Percentiles rank a stretch among this genome's conserved stretches.
phyloP scores from a whole-genome alignment of 169 alveolate genomes.

The Cryptosporidium meleagridis region DNA sequence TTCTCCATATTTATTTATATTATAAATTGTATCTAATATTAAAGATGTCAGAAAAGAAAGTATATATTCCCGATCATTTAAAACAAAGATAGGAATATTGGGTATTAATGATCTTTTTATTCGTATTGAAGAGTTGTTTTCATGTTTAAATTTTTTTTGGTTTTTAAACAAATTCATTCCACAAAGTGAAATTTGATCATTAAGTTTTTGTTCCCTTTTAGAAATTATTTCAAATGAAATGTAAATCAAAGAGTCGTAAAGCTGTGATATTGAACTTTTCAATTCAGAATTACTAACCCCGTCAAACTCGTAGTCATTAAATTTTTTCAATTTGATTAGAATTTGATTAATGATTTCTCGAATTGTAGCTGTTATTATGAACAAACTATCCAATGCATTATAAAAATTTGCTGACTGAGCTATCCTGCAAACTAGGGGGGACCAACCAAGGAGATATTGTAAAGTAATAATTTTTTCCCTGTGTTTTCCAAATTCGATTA shows the following conservation, averaged over 20 bases:
- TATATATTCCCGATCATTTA: slow-evolving; percentile 32
- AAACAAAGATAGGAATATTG: slow-evolving; percentile 17
- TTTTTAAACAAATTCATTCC: neutral
- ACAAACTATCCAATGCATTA: slow-evolving; percentile 6
- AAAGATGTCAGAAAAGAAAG: slow-evolving; percentile 29
- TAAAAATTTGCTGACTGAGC: neutral
- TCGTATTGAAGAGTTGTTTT: neutral
- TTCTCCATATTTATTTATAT: slow-evolving; percentile 6
- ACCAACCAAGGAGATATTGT: slow-evolving; percentile 50
- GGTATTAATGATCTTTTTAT: slow-evolving; percentile 43
- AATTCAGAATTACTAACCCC: neutral
- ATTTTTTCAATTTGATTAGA: neutral
- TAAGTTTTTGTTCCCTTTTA: slow-evolving; percentile 42
- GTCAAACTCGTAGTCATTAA: neutral
- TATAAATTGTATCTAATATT: slow-evolving; percentile 18
- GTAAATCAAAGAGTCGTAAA: neutral
- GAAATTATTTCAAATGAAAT: slow-evolving; percentile 29
- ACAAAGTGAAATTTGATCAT: slow-evolving; percentile 7
- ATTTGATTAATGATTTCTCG: slow-evolving; percentile 28
- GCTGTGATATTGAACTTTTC: neutral
- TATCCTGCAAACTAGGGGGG: slow-evolving; percentile 51
- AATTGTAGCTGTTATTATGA: neutral
- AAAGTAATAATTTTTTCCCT: slow-evolving; percentile 34
- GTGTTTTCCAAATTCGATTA: slow-evolving; percentile 27
- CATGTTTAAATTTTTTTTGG: neutral